Evolutionary conservation across 139 green algal species (phyloP).

Genomic region (Coccomyxa sp.): DNA sequence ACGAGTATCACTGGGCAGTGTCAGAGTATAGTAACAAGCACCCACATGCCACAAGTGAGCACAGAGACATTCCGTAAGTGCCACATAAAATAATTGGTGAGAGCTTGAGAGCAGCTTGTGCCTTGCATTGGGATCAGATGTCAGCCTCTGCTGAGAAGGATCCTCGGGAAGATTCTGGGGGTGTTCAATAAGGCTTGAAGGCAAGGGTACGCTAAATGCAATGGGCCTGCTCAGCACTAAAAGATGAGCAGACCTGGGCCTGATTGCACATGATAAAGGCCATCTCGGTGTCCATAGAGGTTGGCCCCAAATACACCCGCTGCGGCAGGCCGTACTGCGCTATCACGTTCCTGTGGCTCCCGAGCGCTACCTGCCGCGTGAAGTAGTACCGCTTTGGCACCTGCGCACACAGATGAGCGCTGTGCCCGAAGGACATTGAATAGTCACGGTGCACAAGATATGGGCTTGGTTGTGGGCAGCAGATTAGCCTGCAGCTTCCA

Average conservation of each 20-base stretch:
- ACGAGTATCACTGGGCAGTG: not conserved
- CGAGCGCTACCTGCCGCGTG: conserved; percentile 57
- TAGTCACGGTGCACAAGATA: too few species aligned
- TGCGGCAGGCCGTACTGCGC: conserved; percentile 60
- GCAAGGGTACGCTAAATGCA: too few species aligned
- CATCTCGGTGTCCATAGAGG: conserved; percentile 93
- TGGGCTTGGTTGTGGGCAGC: too few species aligned
- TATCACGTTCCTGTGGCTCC: conserved; percentile 26
- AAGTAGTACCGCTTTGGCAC: conserved; percentile 69
- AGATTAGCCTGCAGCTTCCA: too few species aligned
- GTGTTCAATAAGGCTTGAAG: too few species aligned
- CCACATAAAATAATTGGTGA: too few species aligned
- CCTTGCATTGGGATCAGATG: too few species aligned
- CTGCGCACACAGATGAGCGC: too few species aligned
- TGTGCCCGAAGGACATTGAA: too few species aligned
- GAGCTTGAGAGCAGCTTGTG: too few species aligned
- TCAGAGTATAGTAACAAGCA: not conserved
- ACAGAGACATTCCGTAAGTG: not conserved
- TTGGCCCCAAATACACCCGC: conserved; percentile 89
- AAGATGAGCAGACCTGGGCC: conserved; percentile 44
- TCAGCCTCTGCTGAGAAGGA: too few species aligned
- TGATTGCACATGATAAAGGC: conserved; percentile 92
- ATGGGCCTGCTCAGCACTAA: too few species aligned
- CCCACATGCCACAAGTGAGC: not conserved
- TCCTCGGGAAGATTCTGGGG: not conserved